Evolutionary conservation across 2,329 filamentous ascomycete species (phyloP).

Genomic region (Cryoendolithus antarcticus): DNA sequence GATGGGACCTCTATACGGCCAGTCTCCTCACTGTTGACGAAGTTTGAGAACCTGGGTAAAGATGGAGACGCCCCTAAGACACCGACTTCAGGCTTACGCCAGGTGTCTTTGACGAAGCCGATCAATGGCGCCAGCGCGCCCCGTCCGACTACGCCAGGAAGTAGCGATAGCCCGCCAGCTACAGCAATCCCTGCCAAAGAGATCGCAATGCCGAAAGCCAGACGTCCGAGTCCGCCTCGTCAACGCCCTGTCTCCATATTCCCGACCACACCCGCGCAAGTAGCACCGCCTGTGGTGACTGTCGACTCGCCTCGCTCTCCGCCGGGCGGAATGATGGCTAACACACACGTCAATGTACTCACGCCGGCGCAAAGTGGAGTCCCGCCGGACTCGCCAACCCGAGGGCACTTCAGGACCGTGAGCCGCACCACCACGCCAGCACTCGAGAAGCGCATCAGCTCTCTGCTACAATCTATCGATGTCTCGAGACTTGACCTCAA

Average conservation of each 20-base stretch:
- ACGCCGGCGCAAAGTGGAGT: too few species aligned
- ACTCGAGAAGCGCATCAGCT: conserved; percentile 26
- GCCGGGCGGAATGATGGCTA: conserved; percentile 11
- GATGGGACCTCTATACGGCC: conserved; percentile 72
- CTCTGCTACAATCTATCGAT: conserved; percentile 13
- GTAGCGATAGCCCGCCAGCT: conserved; percentile 16
- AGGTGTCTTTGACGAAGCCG: conserved; percentile 7
- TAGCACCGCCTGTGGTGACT: conserved; percentile 52
- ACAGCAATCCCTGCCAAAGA: conserved; percentile 17
- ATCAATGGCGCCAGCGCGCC: neutral
- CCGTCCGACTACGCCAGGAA: conserved; percentile 2
- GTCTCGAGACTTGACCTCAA: neutral
- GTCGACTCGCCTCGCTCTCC: conserved; percentile 61
- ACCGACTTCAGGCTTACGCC: conserved; percentile 8
- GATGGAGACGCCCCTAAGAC: conserved; percentile 10
- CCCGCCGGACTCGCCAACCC: conserved; percentile 15
- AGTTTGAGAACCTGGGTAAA: conserved; percentile 61
- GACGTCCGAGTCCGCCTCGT: conserved; percentile 24
- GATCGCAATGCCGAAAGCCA: conserved; percentile 3
- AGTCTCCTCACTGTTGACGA: conserved; percentile 67
- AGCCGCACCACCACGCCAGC: conserved; percentile 30
- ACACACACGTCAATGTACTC: too few species aligned
- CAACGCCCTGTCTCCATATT: conserved; percentile 38
- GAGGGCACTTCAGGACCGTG: conserved; percentile 24
- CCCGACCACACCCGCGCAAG: conserved; percentile 31